phyloP scores from a whole-genome alignment of 176 grass and related monocot species.

The Rhynchospora pubera region DNA sequence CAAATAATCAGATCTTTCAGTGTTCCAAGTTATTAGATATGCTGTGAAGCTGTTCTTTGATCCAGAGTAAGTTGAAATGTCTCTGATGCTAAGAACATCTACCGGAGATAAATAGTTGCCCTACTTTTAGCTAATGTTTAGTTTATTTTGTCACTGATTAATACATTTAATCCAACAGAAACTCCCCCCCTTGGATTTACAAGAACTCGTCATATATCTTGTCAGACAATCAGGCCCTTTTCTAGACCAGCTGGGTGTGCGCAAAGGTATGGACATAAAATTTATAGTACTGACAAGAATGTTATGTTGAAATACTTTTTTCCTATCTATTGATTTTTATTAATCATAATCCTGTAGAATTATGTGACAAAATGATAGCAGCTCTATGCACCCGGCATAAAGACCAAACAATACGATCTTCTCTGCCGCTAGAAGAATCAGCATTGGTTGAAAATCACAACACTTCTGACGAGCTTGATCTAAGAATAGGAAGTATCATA shows the following conservation, averaged over 20 bases:
- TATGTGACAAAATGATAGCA: slow-evolving; percentile 59
- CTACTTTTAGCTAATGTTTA: neutral
- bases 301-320: neutral
- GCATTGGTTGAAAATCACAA: slow-evolving; percentile 48
- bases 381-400: slow-evolving; percentile 47
- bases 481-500: slow-evolving; percentile 80
- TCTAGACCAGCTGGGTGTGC: slow-evolving; percentile 74
- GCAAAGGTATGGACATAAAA: slow-evolving; percentile 44
- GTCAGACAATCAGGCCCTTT: slow-evolving; percentile 74
- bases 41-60: neutral
- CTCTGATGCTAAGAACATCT: slow-evolving; percentile 2
- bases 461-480: slow-evolving; percentile 53
- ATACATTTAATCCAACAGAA: slow-evolving; percentile 33
- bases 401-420: slow-evolving; percentile 35
- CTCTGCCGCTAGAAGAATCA: slow-evolving; percentile 32
- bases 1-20: slow-evolving; percentile 8
- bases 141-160: neutral
- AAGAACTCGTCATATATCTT: slow-evolving; percentile 67
- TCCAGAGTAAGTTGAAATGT: neutral
- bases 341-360: slow-evolving; percentile 42
- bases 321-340: neutral
- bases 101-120: neutral
- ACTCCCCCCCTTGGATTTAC: slow-evolving; percentile 53
- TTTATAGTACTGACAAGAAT: neutral
- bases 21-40: neutral